A percentile compares a stretch with the other conserved stretches of the same genome.
Conservation (phyloP, 2,329 filamentous ascomycete genomes). For the Penicillium capsulatum region DNA sequence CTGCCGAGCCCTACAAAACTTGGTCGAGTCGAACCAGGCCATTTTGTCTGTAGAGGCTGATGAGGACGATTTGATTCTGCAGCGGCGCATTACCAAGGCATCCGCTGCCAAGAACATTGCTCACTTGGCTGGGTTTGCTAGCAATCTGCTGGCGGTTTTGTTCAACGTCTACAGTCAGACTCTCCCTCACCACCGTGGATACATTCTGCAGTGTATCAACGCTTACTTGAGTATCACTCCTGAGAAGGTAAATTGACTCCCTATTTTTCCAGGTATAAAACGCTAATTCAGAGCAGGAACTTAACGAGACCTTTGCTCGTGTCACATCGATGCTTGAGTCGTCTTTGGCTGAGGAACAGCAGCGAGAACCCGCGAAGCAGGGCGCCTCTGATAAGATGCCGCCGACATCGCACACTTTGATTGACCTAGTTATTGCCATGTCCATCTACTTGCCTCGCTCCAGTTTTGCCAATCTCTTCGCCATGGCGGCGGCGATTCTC, state of each 20-base stretch:
- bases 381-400: constrained; percentile 71
- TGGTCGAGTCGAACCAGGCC: constrained; percentile 88
- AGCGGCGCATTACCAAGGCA: constrained; percentile 71
- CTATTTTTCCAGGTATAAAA: neutral
- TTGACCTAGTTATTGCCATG: constrained; percentile 96
- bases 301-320: constrained; percentile 82
- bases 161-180: constrained; percentile 99
- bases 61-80: constrained; percentile 68
- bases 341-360: constrained; percentile 61
- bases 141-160: constrained; percentile 89
- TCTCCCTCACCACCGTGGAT: constrained; percentile 82
- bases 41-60: constrained; percentile 66
- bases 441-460: constrained; percentile 85
- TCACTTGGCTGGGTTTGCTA: constrained; percentile 74
- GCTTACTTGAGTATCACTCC: constrained; percentile 87
- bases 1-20: constrained; percentile 76
- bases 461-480: constrained; percentile 80
- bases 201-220: constrained; percentile 91
- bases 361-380: constrained; percentile 62
- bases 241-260: constrained; percentile 43
- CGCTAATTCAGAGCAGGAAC: constrained; percentile 49
- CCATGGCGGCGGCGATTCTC: constrained; percentile 78
- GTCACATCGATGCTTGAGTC: constrained; percentile 79
- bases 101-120: constrained; percentile 73
- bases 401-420: constrained; percentile 87